Evolutionary conservation across 1,284 basidiomycete genomes (phyloP).

Genomic region (Ceratobasidium sp.): DNA sequence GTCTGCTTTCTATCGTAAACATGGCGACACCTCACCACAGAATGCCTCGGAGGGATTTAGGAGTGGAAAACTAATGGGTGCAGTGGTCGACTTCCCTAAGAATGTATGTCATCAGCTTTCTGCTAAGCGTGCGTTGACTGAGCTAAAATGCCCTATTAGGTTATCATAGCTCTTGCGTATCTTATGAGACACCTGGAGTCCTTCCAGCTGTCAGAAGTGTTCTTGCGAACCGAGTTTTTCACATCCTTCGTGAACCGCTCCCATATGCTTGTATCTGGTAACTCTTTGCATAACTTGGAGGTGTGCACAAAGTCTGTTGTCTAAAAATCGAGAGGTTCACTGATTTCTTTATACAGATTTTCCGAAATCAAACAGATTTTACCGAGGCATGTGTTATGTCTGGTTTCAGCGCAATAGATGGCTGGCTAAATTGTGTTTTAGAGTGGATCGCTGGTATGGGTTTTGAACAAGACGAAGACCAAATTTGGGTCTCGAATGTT

Average conservation of each 20-base stretch:
- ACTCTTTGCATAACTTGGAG: conserved; percentile 85
- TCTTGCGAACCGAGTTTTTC: conserved; percentile 81
- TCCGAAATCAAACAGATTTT: conserved; percentile 86
- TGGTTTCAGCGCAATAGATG: not conserved
- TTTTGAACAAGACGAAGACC: conserved; percentile 88
- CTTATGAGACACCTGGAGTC: conserved; percentile 78
- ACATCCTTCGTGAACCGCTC: conserved; percentile 78
- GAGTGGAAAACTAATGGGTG: conserved; percentile 67
- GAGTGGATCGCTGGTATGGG: conserved; percentile 84
- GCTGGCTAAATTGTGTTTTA: not conserved
- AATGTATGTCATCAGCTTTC: conserved; percentile 49
- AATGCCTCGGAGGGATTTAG: conserved; percentile 61
- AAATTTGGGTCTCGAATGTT: conserved; percentile 88
- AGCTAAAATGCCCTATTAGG: conserved; percentile 51
- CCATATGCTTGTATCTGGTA: conserved; percentile 90
- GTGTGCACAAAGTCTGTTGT: conserved; percentile 47
- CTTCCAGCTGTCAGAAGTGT: conserved; percentile 80
- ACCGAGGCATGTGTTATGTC: conserved; percentile 54
- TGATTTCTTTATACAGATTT: conserved; percentile 72
- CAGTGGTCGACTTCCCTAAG: conserved; percentile 78
- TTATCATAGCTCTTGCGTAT: conserved; percentile 80
- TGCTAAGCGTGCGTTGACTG: not conserved
- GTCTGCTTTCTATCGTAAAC: conserved; percentile 75
- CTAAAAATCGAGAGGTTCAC: conserved; percentile 11
- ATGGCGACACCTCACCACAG: conserved; percentile 45